Evolutionary conservation across 371 early-diverging fungal genomes (phyloP).

Genomic region (Saksenaea vasiformis): DNA sequence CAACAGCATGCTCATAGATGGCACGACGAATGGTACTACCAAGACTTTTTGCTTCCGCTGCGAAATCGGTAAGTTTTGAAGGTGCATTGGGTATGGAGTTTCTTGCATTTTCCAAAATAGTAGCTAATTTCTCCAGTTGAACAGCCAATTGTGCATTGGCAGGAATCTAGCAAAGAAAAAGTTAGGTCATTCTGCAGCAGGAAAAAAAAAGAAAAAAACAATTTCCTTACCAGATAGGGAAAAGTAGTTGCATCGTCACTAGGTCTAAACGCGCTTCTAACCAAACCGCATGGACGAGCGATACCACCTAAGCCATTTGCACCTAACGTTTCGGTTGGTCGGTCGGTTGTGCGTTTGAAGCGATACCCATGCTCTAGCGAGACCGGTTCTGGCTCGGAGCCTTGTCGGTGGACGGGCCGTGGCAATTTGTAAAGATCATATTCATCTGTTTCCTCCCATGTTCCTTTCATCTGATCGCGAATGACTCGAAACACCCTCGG

Average conservation of each 20-base stretch:
- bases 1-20: constrained; percentile 48
- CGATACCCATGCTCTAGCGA: constrained; percentile 31
- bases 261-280: constrained; percentile 61
- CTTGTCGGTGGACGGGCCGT: not conserved
- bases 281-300: constrained; percentile 52
- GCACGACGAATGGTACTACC: constrained; percentile 48
- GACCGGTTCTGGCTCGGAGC: constrained; percentile 12
- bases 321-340: constrained; percentile 58
- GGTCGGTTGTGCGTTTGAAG: constrained; percentile 35
- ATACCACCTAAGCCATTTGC: constrained; percentile 55
- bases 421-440: not conserved
- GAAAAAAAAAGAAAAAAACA: not conserved
- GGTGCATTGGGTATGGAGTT: constrained; percentile 15
- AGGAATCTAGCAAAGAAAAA: constrained; percentile 37
- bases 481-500: constrained; percentile 30
- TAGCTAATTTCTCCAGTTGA: constrained; percentile 22
- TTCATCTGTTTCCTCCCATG: constrained; percentile 30
- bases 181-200: not conserved
- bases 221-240: constrained; percentile 48
- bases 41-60: constrained; percentile 23
- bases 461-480: constrained; percentile 34
- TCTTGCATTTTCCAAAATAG: constrained; percentile 6
- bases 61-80: constrained; percentile 19
- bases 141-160: constrained; percentile 62
- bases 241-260: constrained; percentile 64